Base-by-base conservation (phyloP, 2,329 filamentous ascomycete genomes). In the Hypoxylon sp. region DNA sequence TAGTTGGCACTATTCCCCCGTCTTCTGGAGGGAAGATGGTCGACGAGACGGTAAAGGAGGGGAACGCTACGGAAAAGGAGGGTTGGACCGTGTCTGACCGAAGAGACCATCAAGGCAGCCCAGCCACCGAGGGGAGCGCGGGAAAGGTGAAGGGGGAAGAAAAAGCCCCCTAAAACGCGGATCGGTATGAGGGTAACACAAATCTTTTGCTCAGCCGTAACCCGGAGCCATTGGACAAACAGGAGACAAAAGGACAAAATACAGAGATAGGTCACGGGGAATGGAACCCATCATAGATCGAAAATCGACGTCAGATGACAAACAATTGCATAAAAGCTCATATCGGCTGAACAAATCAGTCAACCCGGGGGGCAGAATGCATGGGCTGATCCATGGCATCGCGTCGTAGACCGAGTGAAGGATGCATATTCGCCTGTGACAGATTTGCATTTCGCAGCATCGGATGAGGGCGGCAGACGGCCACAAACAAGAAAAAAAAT, bases 331-430 rank as follows among this genome's bases (percentile, higher is more conserved):
- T 70, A 62, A 70, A 70, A 67, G 66, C 61, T 70, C 62, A 70
- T 73, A 70, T 68, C 71, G 71, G 70, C 54, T 70, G 71, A 67
- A 72, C 71, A 70, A 70, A 73, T 73, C 70, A 70, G 71, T 72
- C 65, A 68, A 72, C 53, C 70, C 65, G 67, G 63, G 58, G 50
- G 69, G 53, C 35, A 67, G 63, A 65, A 59, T 72, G 70, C 68
- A 71, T 69, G 70, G 70, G 65, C 64, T 70, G 65, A 72, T 69
- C 70, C 68, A 71, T 69, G 63, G 66, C 66, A 70, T 69, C 69
- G 69, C 63, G 65, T 70, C 60, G 68, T 67, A 72, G 70, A 72
- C 70, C 70, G 70, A 72, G 68, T 72, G 63, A 70, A 69, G 65
- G 65, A 68, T 70, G 68, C 68, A 70, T 70, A 70, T 68, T 70